These are phyloP conservation scores for Fagopyrum homotropicum DNA, from an alignment of 148 eudicot genomes.

Conservation along the genomic window DNA sequence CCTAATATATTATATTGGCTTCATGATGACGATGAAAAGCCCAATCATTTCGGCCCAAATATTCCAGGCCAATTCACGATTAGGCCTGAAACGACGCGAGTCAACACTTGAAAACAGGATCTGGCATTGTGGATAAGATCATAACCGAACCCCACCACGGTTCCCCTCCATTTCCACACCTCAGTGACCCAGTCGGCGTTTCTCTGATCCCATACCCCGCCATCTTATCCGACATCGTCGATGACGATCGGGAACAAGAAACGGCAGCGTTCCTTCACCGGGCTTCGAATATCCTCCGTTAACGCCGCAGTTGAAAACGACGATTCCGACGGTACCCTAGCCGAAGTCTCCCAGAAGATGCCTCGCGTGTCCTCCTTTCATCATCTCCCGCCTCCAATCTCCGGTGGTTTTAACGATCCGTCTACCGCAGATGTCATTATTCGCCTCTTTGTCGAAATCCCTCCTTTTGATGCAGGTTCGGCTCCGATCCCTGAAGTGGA, in stretches of 20 bases:
- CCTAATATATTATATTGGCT: too few relatives aligned
- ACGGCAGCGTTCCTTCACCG: slow-evolving; percentile 3
- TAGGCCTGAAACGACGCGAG: background rate
- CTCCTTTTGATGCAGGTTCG: slow-evolving; percentile 23
- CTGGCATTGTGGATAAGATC: background rate
- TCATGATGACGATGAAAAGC: too few relatives aligned
- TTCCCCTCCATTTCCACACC: slow-evolving; percentile 1
- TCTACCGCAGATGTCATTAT: slow-evolving; percentile 69
- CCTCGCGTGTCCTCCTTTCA: slow-evolving; percentile 25
- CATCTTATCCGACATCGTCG: background rate
- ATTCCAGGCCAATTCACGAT: background rate
- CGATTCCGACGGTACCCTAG: slow-evolving; percentile 27
- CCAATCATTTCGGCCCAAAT: too few relatives aligned
- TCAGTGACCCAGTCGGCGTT: background rate
- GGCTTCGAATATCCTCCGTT: slow-evolving; percentile 21
- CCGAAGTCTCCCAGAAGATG: slow-evolving; percentile 23
- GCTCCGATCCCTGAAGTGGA: slow-evolving; percentile 21
- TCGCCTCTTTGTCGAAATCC: slow-evolving; percentile 39
- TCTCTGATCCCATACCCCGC: background rate
- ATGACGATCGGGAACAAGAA: slow-evolving; percentile 2
- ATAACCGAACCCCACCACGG: background rate
- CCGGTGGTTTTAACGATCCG: slow-evolving; percentile 60
- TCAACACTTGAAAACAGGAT: background rate
- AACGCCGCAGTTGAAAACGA: slow-evolving; percentile 27
- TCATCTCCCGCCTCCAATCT: slow-evolving; percentile 17